A percentile compares a stretch with the other conserved stretches of the same genome.
Conservation (phyloP, 2,329 filamentous ascomycete genomes). For the Didymella glomerata region DNA sequence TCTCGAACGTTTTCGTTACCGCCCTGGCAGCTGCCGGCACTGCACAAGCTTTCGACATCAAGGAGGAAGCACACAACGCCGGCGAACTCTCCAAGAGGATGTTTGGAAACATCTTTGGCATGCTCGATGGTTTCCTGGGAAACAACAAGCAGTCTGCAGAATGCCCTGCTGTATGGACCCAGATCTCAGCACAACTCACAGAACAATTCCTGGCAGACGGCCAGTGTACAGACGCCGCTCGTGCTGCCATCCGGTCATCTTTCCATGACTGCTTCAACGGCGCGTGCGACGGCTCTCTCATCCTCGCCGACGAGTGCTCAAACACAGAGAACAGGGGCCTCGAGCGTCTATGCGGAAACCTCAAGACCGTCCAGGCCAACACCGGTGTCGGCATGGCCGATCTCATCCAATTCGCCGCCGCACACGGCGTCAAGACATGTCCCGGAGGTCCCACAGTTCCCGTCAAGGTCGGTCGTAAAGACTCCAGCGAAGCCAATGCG, state of each 20-base stretch:
- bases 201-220: slow-evolving; percentile 45
- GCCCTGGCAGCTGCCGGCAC: slow-evolving; percentile 39
- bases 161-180: slow-evolving; percentile 45
- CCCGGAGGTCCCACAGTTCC: slow-evolving; percentile 46
- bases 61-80: slow-evolving; percentile 27
- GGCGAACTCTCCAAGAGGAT: slow-evolving; percentile 30
- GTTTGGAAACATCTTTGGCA: slow-evolving; percentile 22
- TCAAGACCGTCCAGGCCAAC: slow-evolving; percentile 52
- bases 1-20: slow-evolving; percentile 39
- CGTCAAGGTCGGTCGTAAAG: slow-evolving; percentile 46
- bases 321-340: slow-evolving; percentile 56
- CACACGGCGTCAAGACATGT: slow-evolving; percentile 50
- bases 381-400: slow-evolving; percentile 50
- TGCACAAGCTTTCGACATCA: slow-evolving; percentile 35
- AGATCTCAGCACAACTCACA: slow-evolving; percentile 46
- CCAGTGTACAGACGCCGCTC: slow-evolving; percentile 49
- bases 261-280: slow-evolving; percentile 52
- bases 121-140: slow-evolving; percentile 18
- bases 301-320: slow-evolving; percentile 48
- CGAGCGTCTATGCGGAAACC: slow-evolving; percentile 51
- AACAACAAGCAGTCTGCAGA: slow-evolving; percentile 13
- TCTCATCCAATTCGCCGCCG: slow-evolving; percentile 50
- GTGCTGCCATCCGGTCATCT: slow-evolving; percentile 45
- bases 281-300: slow-evolving; percentile 49
- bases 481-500: slow-evolving; percentile 36